phyloP scores from a whole-genome alignment of 148 eudicot species.

The Fagopyrum tataricum region DNA sequence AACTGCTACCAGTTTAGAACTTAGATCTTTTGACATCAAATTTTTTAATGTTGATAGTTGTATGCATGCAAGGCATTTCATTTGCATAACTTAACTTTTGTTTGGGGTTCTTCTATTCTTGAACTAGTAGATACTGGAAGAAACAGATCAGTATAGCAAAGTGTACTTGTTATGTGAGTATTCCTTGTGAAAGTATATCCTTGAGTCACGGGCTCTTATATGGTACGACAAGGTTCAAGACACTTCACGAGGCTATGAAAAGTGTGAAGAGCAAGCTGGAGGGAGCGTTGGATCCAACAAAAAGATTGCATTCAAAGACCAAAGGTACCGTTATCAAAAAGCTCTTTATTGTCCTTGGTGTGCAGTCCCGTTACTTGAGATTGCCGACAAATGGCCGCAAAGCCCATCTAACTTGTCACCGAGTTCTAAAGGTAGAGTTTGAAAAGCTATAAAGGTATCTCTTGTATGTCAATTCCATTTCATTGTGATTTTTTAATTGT shows the following conservation, averaged over 20 bases:
- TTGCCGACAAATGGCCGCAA: slow-evolving; percentile 64
- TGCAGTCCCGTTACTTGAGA: slow-evolving; percentile 66
- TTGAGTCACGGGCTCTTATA: slow-evolving; percentile 65
- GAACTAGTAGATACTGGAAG: slow-evolving; percentile 65
- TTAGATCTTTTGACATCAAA: no score
- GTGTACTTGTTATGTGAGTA: slow-evolving; percentile 74
- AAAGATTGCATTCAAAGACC: slow-evolving; percentile 52
- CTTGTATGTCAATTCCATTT: no score
- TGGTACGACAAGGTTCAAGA: slow-evolving; percentile 63
- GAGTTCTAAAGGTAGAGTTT: slow-evolving; percentile 34
- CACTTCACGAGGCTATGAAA: slow-evolving; percentile 49
- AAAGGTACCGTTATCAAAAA: slow-evolving; percentile 69
- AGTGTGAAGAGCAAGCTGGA: slow-evolving; percentile 67
- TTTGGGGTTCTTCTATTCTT: neutral
- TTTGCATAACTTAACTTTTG: no score
- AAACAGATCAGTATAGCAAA: slow-evolving; percentile 72
- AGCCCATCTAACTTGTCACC: slow-evolving; percentile 23
- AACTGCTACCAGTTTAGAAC: neutral
- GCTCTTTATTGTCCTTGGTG: slow-evolving; percentile 57
- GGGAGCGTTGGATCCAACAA: slow-evolving; percentile 70
- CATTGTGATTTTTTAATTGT: neutral
- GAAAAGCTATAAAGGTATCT: no score
- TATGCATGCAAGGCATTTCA: neutral
- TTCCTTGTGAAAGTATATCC: slow-evolving; percentile 66
- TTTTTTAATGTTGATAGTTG: no score